phyloP scores from a whole-genome alignment of 2,329 filamentous ascomycete species.

The Exophiala oligosperma region DNA sequence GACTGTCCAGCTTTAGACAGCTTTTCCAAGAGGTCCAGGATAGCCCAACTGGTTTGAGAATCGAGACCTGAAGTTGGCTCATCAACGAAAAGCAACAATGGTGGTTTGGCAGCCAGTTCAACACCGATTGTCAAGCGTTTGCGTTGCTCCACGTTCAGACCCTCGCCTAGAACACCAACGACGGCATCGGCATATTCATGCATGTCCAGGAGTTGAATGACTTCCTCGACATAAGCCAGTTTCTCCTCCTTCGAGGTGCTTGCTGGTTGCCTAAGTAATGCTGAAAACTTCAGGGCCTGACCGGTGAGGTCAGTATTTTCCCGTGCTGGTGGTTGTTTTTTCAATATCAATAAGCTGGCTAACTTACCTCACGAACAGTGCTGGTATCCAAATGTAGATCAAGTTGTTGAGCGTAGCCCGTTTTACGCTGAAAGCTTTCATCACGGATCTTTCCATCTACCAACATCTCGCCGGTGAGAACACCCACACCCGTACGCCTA shows the following conservation, averaged over 20 bases:
- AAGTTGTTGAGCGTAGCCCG: slow-evolving; percentile 88
- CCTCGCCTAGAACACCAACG: slow-evolving; percentile 70
- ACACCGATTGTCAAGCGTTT: slow-evolving; percentile 89
- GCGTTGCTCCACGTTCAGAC: slow-evolving; percentile 62
- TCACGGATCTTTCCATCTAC: slow-evolving; percentile 73
- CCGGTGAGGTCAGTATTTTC: slow-evolving; percentile 60
- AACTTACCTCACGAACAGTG: slow-evolving; percentile 81
- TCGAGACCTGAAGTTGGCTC: slow-evolving; percentile 68
- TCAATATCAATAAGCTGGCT: slow-evolving; percentile 50
- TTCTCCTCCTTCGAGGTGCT: slow-evolving; percentile 71
- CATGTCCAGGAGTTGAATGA: slow-evolving; percentile 85
- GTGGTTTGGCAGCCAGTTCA: slow-evolving; percentile 71
- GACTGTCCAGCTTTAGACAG: slow-evolving; percentile 58
- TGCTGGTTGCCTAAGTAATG: slow-evolving; percentile 78
- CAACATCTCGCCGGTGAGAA: slow-evolving; percentile 81
- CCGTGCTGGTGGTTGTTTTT: not conserved
- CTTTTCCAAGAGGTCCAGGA: slow-evolving; percentile 62
- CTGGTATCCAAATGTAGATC: slow-evolving; percentile 82
- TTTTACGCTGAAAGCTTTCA: slow-evolving; percentile 82
- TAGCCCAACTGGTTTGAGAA: slow-evolving; percentile 63
- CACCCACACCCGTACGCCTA: slow-evolving; percentile 77
- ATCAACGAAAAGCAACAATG: slow-evolving; percentile 67
- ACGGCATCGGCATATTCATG: slow-evolving; percentile 55
- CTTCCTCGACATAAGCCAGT: slow-evolving; percentile 85
- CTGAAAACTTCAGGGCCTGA: slow-evolving; percentile 77